These are phyloP conservation scores for Ceratobasidium sp. DNA, from an alignment of 1,284 basidiomycete species.

Conservation along the genomic window DNA sequence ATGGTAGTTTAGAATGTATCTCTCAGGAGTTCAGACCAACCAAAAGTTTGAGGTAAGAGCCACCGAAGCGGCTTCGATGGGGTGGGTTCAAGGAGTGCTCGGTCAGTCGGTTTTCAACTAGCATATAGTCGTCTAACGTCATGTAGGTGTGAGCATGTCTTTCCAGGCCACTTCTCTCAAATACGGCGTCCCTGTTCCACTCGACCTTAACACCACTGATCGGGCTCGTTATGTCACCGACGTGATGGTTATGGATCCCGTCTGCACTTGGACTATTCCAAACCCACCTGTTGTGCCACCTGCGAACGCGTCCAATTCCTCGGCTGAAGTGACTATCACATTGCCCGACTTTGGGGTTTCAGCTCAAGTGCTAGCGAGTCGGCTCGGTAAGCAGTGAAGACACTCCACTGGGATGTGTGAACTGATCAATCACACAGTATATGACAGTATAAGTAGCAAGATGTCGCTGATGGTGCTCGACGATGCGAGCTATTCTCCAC, in stretches of 20 bases:
- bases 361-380: neutral
- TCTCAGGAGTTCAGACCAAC: neutral
- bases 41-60: neutral
- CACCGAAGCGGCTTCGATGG: conserved; percentile 29
- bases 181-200: conserved; percentile 29
- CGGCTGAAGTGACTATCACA: conserved; percentile 1
- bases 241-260: conserved; percentile 31
- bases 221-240: conserved; percentile 24
- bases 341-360: neutral
- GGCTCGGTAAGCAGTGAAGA: neutral
- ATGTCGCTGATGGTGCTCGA: neutral
- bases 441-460: neutral
- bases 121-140: neutral
- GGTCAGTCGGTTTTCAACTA: neutral
- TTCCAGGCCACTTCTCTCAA: conserved; percentile 9
- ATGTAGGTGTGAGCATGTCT: conserved; percentile 27
- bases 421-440: neutral
- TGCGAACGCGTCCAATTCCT: neutral
- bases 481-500: neutral
- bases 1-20: neutral
- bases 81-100: conserved; percentile 26
- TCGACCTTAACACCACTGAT: neutral
- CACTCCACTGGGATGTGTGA: no score
- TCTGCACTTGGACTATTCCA: conserved; percentile 24
- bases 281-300: conserved; percentile 20